phyloP scores from a whole-genome alignment of 1,284 basidiomycete genomes.

The Ganoderma boninense region DNA sequence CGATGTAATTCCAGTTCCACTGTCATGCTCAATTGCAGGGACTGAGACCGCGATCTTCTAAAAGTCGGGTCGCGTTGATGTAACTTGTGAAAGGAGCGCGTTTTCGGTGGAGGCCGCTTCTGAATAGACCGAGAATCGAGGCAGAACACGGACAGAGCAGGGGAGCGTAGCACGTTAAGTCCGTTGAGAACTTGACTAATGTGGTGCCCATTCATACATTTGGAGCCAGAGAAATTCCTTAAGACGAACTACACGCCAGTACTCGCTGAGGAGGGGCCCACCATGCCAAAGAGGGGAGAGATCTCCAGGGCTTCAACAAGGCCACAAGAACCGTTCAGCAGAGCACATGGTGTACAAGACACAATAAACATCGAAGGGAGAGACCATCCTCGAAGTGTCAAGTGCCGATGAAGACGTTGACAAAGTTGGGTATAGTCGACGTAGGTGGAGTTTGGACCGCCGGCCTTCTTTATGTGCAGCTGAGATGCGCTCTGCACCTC shows the following conservation, averaged over 20 bases:
- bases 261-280: conserved; percentile 42
- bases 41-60: conserved; percentile 66
- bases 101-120: conserved; percentile 16
- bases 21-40: conserved; percentile 75
- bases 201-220: neutral
- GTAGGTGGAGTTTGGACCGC: conserved; percentile 42
- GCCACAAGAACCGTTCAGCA: neutral
- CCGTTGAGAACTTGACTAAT: conserved; percentile 70
- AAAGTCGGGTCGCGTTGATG: conserved; percentile 62
- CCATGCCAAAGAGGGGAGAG: conserved; percentile 76
- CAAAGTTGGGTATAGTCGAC: conserved; percentile 71
- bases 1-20: conserved; percentile 73
- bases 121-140: conserved; percentile 2
- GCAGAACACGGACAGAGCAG: conserved; percentile 53
- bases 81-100: conserved; percentile 54
- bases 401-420: conserved; percentile 77
- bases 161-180: conserved; percentile 77
- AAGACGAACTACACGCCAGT: neutral
- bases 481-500: conserved; percentile 65
- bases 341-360: neutral
- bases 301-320: conserved; percentile 62
- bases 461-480: conserved; percentile 63
- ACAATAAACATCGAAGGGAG: conserved; percentile 40
- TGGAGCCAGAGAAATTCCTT: neutral
- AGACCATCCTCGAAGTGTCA: conserved; percentile 75